These are phyloP conservation scores for Diplogelasinospora grovesii DNA, from an alignment of 495 filamentous ascomycete species.

Conservation along the genomic window DNA sequence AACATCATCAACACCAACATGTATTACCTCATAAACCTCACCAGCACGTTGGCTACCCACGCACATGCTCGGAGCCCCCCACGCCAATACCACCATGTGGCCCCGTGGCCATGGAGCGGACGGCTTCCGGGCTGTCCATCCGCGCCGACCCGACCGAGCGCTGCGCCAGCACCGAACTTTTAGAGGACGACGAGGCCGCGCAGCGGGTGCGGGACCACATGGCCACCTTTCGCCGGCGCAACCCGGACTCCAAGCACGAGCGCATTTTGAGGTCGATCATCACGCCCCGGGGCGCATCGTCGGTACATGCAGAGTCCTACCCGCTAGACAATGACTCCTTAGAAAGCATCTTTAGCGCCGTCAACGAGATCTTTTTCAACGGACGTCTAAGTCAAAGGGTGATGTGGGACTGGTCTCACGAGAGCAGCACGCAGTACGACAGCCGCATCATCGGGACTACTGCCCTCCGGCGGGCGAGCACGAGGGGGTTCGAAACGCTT, in stretches of 20 bases:
- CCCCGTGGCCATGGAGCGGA: constrained; percentile 23
- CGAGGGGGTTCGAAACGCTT: constrained; percentile 45
- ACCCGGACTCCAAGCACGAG: constrained; percentile 41
- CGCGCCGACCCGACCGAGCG: constrained; percentile 20
- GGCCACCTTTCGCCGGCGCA: constrained; percentile 31
- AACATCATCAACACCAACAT: constrained; percentile 6
- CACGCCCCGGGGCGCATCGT: constrained; percentile 31
- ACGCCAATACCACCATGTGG: constrained; percentile 2
- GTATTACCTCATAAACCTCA: constrained; percentile 1
- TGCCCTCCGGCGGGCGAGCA: constrained; percentile 35
- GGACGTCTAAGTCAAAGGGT: constrained; percentile 43
- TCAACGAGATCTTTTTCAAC: constrained; percentile 49
- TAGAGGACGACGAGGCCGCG: constrained; percentile 34
- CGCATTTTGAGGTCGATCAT: constrained; percentile 44
- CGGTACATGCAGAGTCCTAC: too few relatives aligned
- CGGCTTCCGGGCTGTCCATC: constrained; percentile 29
- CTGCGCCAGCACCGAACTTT: constrained; percentile 20
- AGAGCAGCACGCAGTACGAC: constrained; percentile 26
- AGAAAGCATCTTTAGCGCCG: constrained; percentile 43
- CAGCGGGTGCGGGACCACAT: constrained; percentile 35
- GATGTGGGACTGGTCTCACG: constrained; percentile 45
- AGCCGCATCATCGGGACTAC: constrained; percentile 48
- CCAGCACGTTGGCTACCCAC: constrained; percentile 1
- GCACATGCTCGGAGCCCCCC: constrained; percentile 4
- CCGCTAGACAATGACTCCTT: constrained; percentile 45